Evolutionary conservation across 2,329 filamentous ascomycete species (phyloP).

Genomic region (Dactylellina drechsleri): DNA sequence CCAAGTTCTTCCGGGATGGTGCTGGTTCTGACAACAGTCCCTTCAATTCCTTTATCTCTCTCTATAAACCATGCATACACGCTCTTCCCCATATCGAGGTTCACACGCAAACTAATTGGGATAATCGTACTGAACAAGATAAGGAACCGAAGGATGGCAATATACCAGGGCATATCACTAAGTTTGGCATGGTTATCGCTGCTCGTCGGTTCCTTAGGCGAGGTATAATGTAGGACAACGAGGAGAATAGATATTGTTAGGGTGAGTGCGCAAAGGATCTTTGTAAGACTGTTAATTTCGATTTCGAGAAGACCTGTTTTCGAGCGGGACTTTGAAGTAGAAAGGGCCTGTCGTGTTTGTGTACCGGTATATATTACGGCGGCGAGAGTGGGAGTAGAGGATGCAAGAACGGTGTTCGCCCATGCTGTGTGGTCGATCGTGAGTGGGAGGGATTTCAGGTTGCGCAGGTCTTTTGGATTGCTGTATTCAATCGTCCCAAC

Average conservation of each 20-base stretch:
- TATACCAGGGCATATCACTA: conserved; percentile 74
- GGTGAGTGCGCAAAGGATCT: conserved; percentile 91
- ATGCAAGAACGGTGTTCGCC: conserved; percentile 97
- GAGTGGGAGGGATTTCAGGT: conserved; percentile 73
- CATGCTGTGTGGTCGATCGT: conserved; percentile 98
- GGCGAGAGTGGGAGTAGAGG: conserved; percentile 85
- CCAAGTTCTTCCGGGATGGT: conserved; percentile 97
- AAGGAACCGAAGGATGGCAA: conserved; percentile 97
- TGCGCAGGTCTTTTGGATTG: conserved; percentile 57
- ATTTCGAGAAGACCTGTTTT: conserved; percentile 94
- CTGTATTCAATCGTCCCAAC: conserved; percentile 75
- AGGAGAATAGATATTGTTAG: conserved; percentile 85
- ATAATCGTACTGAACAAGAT: conserved; percentile 99
- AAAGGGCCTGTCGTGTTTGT: conserved; percentile 91
- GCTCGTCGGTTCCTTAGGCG: conserved; percentile 41
- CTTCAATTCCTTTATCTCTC: conserved; percentile 85
- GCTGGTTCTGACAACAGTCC: conserved; percentile 91
- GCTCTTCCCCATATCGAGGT: conserved; percentile 95
- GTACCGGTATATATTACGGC: conserved; percentile 94
- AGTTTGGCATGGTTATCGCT: conserved; percentile 59
- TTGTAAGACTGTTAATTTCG: conserved; percentile 96
- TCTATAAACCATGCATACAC: conserved; percentile 97
- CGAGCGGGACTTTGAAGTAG: conserved; percentile 88
- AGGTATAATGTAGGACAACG: conserved; percentile 73
- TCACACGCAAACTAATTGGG: conserved; percentile 93